Evolutionary conservation across 2,329 filamentous ascomycete genomes (phyloP), one percentile per base, ranked within the genome.

Genomic region (Botryotinia globosa): DNA sequence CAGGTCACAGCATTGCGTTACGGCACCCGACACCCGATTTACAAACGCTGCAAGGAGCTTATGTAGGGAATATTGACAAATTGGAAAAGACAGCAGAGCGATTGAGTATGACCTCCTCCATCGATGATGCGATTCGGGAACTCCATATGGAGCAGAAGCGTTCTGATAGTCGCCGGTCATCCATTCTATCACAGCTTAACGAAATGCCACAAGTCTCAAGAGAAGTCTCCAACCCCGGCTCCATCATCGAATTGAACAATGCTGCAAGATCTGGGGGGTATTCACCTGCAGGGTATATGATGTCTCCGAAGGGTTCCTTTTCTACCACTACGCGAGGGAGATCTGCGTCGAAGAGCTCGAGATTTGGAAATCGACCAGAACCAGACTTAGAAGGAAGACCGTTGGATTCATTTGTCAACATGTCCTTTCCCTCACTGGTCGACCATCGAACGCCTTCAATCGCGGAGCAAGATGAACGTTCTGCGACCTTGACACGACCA

Each of bases 31-130:
- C 85, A 3, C 89, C 90, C 70, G 90, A 92, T 79, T 82, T 88
- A 66, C 88, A 88, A 79, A 85, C 85, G 68, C 85, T 89, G 72
- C 87, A 90, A 73, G 88, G 87, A 39, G 88, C 88, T 45, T 90
- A 88, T 79, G 83, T 87, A 29, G 86, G 86, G 80, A 94, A 91
- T 83, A 90, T 94, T 75, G 89, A 90, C 76, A 88, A 90, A 67
- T 87, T 94, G 75, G 92, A 95, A 82, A 90, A 91, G 76, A 91
- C 89, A 18, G 92, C 92, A 66, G 92, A 94, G 82, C 87, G 89
- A 76, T 85, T 94, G 81, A 92, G 91, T 77, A 90, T 89, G 72
- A 86, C 86, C 64, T 92, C 90, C 75, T 93, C 92, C 74, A 92
- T 94, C 79, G 91, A 92, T 78, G 89, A 92, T 83, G 91, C 92